These are phyloP conservation scores for Priceomyces fermenticarens DNA, from an alignment of 805 yeast species.

Conservation along the genomic window DNA sequence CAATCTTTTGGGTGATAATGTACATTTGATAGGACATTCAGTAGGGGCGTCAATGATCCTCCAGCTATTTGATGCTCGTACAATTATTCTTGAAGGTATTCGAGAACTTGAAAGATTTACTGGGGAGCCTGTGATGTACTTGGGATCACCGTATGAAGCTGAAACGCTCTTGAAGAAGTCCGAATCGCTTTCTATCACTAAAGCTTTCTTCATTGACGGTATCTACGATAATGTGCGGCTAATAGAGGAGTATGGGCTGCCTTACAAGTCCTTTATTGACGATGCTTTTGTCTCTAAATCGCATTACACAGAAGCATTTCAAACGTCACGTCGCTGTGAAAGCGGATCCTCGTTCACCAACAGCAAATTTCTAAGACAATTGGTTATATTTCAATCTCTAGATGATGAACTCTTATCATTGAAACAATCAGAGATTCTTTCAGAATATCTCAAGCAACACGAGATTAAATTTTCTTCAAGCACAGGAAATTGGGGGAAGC, in stretches of 20 bases:
- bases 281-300: slow-evolving; percentile 47
- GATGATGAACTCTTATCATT: slow-evolving; percentile 63
- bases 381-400: slow-evolving; percentile 52
- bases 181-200: not conserved
- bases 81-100: slow-evolving; percentile 16
- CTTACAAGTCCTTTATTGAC: slow-evolving; percentile 52
- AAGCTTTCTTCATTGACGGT: slow-evolving; percentile 54
- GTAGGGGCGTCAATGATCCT: slow-evolving; percentile 71
- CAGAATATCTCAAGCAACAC: slow-evolving; percentile 24
- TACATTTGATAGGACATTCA: slow-evolving; percentile 65
- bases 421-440: slow-evolving; percentile 46
- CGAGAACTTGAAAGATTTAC: not conserved
- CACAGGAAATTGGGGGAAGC: slow-evolving; percentile 50
- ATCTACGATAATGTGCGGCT: slow-evolving; percentile 56
- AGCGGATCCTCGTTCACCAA: not conserved
- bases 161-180: not conserved
- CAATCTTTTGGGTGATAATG: slow-evolving; percentile 13
- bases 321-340: slow-evolving; percentile 13
- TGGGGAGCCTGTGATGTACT: not conserved
- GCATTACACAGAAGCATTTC: slow-evolving; percentile 23
- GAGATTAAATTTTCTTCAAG: slow-evolving; percentile 8
- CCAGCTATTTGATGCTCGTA: slow-evolving; percentile 42
- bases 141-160: not conserved
- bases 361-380: not conserved
- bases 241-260: slow-evolving; percentile 55